Base-by-base conservation (phyloP, 768 basidiomycete species). In the Podaxis sp. region DNA sequence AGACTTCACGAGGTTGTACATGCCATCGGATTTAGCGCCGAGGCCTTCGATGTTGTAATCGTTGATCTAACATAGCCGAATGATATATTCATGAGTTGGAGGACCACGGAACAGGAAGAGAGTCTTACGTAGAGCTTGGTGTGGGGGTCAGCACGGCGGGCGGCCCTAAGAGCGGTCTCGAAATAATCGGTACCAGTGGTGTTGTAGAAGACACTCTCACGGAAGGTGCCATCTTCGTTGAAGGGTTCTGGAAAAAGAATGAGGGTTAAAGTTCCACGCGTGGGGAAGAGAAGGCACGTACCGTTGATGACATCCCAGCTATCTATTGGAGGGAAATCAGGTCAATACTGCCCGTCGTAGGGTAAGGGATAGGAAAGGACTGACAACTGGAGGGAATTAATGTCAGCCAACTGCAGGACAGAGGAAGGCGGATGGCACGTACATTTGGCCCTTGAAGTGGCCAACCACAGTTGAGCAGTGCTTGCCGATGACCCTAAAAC, bases 201-300 rank as follows among this genome's bases (percentile, higher is more conserved):
- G 65, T 78, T 78, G 73, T 75, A 85, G 74, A 85, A 87, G n/a
- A 87, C 77, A 58, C 78, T 73, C n/a, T 71, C 56, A 49, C 85
- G 80, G 73, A 75, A 83, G 13, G 84, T 85, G 24, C 86, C 85
- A 65, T 86, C 77, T 38, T 86, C 86, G 65, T 85, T 83, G 75
- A 86, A 83, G 17, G 82, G 78, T 70, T 85, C 78, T 79, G 61
- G 24, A 11, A 27, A 27, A 24, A 29, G 27, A 17, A 24, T 38
- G 29, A 24, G 46, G 7, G 46, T 49, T 17, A 17, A 9, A 27
- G 15, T 4, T 33, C 2, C 29, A 1, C 29, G 9, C 6, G 5
- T 38, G n/a, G 37, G n/a, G 43, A 36, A 56, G 29, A 29, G 9
- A 29, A 49, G 13, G 55, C 6, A 33, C 64, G 2, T 47, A 74